phyloP scores from a whole-genome alignment of 495 filamentous ascomycete genomes.

The Penicillium psychrofluorescens region DNA sequence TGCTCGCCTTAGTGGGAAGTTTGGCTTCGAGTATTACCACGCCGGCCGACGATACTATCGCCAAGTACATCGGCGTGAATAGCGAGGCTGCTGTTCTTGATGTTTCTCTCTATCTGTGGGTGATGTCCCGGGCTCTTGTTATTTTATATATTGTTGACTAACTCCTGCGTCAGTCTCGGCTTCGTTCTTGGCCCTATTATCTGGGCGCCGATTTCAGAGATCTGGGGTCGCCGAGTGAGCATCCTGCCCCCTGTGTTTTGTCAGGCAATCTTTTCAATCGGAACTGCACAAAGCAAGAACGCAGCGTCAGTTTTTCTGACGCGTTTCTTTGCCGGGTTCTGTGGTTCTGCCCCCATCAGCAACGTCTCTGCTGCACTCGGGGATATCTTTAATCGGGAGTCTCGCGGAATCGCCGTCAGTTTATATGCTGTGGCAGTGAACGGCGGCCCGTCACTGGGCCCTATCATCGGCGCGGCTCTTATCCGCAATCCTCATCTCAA shows the following conservation, averaged over 20 bases:
- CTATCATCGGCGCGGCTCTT: constrained; percentile 34
- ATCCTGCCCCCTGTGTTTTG: constrained; percentile 34
- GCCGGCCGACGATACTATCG: constrained; percentile 34
- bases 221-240: constrained; percentile 21
- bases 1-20: constrained; percentile 43
- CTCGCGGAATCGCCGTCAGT: constrained; percentile 22
- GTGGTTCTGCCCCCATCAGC: constrained; percentile 28
- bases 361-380: constrained; percentile 33
- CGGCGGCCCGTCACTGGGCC: constrained; percentile 26
- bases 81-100: constrained; percentile 14
- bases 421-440: constrained; percentile 30
- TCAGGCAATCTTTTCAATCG: constrained; percentile 29
- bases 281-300: constrained; percentile 22
- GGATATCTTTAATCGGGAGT: constrained; percentile 25
- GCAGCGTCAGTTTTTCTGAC: constrained; percentile 21
- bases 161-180: constrained; percentile 6
- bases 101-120: neutral
- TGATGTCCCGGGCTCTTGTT: constrained; percentile 4
- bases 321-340: constrained; percentile 30
- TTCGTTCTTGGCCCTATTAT: constrained; percentile 33
- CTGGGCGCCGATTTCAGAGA: constrained; percentile 31
- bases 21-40: constrained; percentile 43
- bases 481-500: constrained; percentile 24
- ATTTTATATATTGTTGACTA: constrained; percentile 5
- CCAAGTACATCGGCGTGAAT: constrained; percentile 26